Conservation (phyloP, 371 early-diverging fungal species). For the Mucor velutinosus region DNA sequence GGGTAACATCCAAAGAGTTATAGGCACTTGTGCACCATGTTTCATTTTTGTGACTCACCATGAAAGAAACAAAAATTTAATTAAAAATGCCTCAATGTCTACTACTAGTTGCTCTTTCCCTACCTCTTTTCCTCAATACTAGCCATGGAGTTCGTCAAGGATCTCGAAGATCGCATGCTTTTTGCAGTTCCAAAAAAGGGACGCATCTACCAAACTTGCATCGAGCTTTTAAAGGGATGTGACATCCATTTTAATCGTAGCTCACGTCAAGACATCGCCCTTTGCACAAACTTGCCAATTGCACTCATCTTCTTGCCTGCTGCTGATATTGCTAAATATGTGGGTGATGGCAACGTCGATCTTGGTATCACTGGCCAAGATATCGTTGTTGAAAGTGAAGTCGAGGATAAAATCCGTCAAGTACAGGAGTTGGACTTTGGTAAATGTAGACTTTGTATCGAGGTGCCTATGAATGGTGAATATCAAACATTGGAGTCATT, state of each 20-base stretch:
- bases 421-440: constrained; percentile 88
- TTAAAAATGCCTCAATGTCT: not conserved
- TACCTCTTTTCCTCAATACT: not conserved
- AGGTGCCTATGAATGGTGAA: constrained; percentile 65
- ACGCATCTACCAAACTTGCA: constrained; percentile 87
- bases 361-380: constrained; percentile 96
- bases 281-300: constrained; percentile 90
- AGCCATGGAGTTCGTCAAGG: constrained; percentile 25
- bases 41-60: constrained; percentile 2
- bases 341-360: constrained; percentile 94
- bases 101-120: not conserved
- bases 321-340: constrained; percentile 92
- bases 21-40: not conserved
- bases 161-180: constrained; percentile 77
- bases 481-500: constrained; percentile 64
- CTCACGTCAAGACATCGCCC: constrained; percentile 94
- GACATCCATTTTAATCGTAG: constrained; percentile 94
- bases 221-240: constrained; percentile 81
- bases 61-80: not conserved
- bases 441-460: constrained; percentile 86
- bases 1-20: not conserved
- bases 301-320: constrained; percentile 95
- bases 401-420: constrained; percentile 69
- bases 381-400: constrained; percentile 84
- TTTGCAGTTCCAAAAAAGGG: constrained; percentile 99